These are phyloP conservation scores for Rhizopogon salebrosus DNA, from an alignment of 768 basidiomycete species.

Conservation along the genomic window DNA sequence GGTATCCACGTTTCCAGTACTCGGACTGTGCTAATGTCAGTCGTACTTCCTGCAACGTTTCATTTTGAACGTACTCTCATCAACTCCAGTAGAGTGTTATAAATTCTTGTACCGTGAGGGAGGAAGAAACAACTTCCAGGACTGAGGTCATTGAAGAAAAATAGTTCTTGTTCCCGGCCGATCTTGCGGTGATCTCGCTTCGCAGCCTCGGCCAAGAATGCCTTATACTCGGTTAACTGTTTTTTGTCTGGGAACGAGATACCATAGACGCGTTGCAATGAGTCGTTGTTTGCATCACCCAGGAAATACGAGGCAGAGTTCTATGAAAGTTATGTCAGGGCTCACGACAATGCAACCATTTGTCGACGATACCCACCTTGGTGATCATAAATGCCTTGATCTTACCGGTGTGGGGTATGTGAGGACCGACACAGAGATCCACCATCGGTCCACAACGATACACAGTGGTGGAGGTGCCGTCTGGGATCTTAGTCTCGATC, in stretches of 20 bases:
- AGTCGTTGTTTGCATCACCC: conserved; percentile 88
- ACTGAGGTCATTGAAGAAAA: conserved; percentile 96
- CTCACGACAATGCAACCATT: conserved; percentile 1
- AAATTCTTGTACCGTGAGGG: conserved; percentile 94
- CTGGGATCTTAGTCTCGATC: conserved; percentile 92
- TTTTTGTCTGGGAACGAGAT: conserved; percentile 99
- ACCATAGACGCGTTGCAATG: conserved; percentile 93
- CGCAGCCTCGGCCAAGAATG: conserved; percentile 94
- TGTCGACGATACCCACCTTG: conserved; percentile 50
- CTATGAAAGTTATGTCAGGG: conserved; percentile 30
- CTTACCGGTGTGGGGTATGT: conserved; percentile 95
- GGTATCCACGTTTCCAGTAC: conserved; percentile 93
- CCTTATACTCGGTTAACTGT: conserved; percentile 91
- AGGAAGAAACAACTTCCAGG: conserved; percentile 97
- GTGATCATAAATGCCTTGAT: conserved; percentile 98
- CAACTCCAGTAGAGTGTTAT: conserved; percentile 87
- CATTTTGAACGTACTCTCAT: conserved; percentile 62
- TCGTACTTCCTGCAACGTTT: conserved; percentile 2
- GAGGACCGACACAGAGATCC: conserved; percentile 94
- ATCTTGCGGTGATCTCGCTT: conserved; percentile 97
- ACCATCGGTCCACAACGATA: conserved; percentile 99
- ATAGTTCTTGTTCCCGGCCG: conserved; percentile 96
- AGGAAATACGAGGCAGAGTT: conserved; percentile 99
- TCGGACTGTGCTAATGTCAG: conserved; percentile 50
- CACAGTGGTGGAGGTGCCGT: conserved; percentile 94